Evolutionary conservation across 192 early-diverging fungal species (phyloP).

Genomic region (Mortierella claussenii): DNA sequence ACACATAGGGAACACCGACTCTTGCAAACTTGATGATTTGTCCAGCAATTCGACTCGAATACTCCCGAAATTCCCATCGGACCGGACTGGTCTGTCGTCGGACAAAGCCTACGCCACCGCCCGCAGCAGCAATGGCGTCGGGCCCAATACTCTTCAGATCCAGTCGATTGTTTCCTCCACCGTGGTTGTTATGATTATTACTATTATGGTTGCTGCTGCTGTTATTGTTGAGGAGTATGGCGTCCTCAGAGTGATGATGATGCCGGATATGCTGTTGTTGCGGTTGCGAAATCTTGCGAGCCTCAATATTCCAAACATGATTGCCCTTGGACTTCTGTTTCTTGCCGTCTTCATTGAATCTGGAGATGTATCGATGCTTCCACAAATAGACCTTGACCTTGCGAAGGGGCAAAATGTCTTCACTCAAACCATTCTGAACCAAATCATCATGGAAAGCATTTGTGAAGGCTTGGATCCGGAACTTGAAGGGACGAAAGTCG

Average conservation of each 20-base stretch:
- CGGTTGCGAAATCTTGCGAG: conserved; percentile 75
- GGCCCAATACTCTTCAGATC: conserved; percentile 11
- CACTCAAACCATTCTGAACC: conserved; percentile 65
- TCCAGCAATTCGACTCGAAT: conserved; percentile 74
- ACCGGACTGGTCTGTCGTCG: conserved; percentile 4
- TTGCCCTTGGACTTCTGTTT: conserved; percentile 84
- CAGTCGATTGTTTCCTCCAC: conserved; percentile 1
- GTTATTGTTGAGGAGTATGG: conserved; percentile 1
- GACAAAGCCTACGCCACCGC: conserved; percentile 7
- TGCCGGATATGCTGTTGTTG: too few relatives aligned
- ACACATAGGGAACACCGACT: conserved; percentile 71
- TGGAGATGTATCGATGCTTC: conserved; percentile 78
- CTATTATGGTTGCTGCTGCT: neutral
- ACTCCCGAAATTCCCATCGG: conserved; percentile 82
- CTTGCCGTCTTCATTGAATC: conserved; percentile 85
- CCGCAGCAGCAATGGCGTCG: conserved; percentile 14
- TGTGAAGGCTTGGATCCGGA: conserved; percentile 85
- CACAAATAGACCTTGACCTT: conserved; percentile 80
- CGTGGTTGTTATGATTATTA: neutral
- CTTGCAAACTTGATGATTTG: conserved; percentile 70
- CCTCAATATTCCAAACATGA: conserved; percentile 86
- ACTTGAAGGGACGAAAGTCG: conserved; percentile 84
- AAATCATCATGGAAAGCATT: conserved; percentile 80
- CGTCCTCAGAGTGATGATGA: too few relatives aligned
- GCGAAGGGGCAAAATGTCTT: conserved; percentile 70